Conservation (phyloP, 306 rosid genomes). For the Rosa multiflora region DNA sequence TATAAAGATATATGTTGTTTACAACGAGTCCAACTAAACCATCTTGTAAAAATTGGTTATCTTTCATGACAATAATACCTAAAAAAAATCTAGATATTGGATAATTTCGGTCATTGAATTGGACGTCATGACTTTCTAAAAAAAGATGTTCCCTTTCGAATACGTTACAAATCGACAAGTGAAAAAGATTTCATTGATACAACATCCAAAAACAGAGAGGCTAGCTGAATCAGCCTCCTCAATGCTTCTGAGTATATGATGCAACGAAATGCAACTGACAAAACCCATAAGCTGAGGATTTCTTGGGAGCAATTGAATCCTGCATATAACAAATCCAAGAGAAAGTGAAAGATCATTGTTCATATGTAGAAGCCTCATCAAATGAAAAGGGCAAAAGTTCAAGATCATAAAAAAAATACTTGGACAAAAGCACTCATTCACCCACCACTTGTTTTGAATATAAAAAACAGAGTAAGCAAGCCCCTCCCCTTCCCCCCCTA, state of each 20-base stretch:
- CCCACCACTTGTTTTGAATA: conserved; percentile 30
- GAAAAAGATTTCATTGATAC: conserved; percentile 5
- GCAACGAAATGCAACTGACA: conserved; percentile 39
- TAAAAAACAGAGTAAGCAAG: conserved; percentile 45
- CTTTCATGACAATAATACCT: not conserved
- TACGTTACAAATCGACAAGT: not conserved
- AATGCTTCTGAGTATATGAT: not conserved
- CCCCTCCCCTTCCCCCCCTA: conserved; percentile 36
- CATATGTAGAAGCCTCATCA: conserved; percentile 16
- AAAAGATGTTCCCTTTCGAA: not conserved
- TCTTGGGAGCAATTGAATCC: no score
- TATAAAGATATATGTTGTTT: not conserved
- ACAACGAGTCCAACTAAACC: no score
- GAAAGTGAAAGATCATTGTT: conserved; percentile 42
- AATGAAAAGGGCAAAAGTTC: conserved; percentile 21
- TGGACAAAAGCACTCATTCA: conserved; percentile 35
- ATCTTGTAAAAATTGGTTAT: no score
- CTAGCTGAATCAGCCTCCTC: conserved; percentile 42
- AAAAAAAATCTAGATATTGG: not conserved
- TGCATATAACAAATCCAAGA: conserved; percentile 23
- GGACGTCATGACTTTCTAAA: not conserved
- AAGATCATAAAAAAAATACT: conserved; percentile 21
- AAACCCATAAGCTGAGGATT: conserved; percentile 28
- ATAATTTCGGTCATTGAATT: not conserved
- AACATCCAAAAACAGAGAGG: conserved; percentile 35